Evolutionary conservation across 768 basidiomycete species (phyloP).

Genomic region (Lyophyllum shimeji): DNA sequence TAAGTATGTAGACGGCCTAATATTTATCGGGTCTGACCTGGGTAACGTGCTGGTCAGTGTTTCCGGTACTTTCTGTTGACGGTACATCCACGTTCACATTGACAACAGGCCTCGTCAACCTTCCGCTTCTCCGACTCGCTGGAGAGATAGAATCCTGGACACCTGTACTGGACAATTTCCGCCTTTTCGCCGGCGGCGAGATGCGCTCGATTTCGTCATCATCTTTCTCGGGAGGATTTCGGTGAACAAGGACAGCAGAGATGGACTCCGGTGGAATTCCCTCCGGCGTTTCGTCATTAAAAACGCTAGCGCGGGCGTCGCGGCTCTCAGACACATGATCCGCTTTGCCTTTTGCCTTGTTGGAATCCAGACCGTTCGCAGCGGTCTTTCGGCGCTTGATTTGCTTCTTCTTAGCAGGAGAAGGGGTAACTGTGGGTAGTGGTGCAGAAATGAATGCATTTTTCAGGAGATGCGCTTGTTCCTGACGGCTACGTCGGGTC

Average conservation of each 20-base stretch:
- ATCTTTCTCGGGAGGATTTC: not conserved
- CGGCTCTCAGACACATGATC: not conserved
- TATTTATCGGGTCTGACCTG: not conserved
- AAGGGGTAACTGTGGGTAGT: constrained; percentile 17
- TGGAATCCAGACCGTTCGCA: constrained; percentile 26
- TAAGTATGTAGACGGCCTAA: not conserved
- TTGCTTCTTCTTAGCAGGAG: constrained; percentile 21
- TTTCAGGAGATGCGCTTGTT: constrained; percentile 47
- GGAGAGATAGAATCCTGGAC: constrained; percentile 11
- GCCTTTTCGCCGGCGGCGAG: constrained; percentile 8
- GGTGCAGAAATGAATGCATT: constrained; percentile 25
- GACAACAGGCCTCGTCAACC: constrained; percentile 11
- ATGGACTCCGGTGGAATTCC: not conserved
- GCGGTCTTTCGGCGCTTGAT: constrained; percentile 24
- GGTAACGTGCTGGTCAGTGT: not conserved
- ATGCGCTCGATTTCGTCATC: not conserved
- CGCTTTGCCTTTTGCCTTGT: constrained; percentile 14
- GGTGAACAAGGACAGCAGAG: constrained; percentile 6
- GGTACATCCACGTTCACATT: constrained; percentile 4
- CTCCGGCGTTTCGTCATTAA: constrained; percentile 6
- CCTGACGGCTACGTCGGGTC: constrained; percentile 60
- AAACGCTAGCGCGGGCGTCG: not conserved
- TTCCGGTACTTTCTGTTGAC: not conserved
- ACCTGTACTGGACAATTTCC: constrained; percentile 8
- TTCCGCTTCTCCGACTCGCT: constrained; percentile 16